Evolutionary conservation across 2,329 filamentous ascomycete genomes (phyloP).

Genomic region (Fusarium sp.): DNA sequence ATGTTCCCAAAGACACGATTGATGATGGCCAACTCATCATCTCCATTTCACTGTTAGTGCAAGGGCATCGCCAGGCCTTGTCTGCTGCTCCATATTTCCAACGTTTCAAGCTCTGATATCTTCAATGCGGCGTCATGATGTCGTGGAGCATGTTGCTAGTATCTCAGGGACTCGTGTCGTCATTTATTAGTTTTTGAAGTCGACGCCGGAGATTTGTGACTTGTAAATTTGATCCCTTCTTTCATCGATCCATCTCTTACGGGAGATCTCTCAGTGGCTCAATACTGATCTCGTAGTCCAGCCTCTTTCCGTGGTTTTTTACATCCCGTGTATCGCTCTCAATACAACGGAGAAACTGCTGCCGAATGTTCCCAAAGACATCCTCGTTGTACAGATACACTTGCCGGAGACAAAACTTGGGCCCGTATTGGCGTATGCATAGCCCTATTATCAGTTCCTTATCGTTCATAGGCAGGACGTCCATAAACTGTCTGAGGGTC

Average conservation of each 20-base stretch:
- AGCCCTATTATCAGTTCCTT: slow-evolving; percentile 14
- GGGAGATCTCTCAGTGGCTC: neutral
- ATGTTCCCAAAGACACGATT: slow-evolving; percentile 38
- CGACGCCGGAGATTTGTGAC: slow-evolving; percentile 45
- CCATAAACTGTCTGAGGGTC: slow-evolving; percentile 13
- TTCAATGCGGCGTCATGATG: slow-evolving; percentile 38
- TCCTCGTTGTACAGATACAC: slow-evolving; percentile 27
- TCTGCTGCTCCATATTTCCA: slow-evolving; percentile 50
- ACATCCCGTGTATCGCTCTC: slow-evolving; percentile 8
- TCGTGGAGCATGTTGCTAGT: slow-evolving; percentile 44
- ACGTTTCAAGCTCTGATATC: slow-evolving; percentile 46
- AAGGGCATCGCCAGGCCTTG: slow-evolving; percentile 41
- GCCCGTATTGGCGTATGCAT: slow-evolving; percentile 4
- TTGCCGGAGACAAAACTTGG: neutral
- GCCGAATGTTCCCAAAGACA: slow-evolving; percentile 10
- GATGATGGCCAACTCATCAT: slow-evolving; percentile 35
- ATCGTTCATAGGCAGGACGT: slow-evolving; percentile 11
- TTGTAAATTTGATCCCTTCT: neutral
- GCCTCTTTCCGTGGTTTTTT: neutral
- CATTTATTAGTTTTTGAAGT: slow-evolving; percentile 45
- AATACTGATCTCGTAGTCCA: slow-evolving; percentile 29
- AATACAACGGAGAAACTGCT: neutral
- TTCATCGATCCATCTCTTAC: neutral
- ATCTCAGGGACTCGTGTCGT: slow-evolving; percentile 22
- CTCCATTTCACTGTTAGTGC: slow-evolving; percentile 33